Percentiles rank a stretch among this genome's conserved stretches.
These are phyloP conservation scores for Boletus huronensis DNA, from an alignment of 768 basidiomycete species.

Conservation along the genomic window DNA sequence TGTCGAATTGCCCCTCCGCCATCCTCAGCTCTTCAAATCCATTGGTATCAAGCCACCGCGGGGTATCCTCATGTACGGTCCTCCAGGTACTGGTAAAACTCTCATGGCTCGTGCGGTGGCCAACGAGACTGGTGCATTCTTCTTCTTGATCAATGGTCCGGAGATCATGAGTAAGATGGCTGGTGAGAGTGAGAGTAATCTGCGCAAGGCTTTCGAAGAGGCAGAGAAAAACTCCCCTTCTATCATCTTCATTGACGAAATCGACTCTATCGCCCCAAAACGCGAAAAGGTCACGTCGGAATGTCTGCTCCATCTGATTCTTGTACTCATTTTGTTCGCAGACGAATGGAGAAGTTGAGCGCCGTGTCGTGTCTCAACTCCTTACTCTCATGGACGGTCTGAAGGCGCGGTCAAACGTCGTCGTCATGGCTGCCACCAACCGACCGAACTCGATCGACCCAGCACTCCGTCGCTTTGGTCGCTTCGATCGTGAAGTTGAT, in stretches of 20 bases:
- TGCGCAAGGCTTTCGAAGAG: constrained; percentile 98
- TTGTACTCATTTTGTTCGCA: constrained; percentile 28
- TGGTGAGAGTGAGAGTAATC: constrained; percentile 95
- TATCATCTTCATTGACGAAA: constrained; percentile 99
- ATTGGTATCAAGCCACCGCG: constrained; percentile 99
- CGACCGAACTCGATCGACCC: constrained; percentile 99
- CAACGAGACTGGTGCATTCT: constrained; percentile 99
- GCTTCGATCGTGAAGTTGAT: constrained; percentile 99
- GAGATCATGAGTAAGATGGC: constrained; percentile 99
- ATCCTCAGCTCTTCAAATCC: constrained; percentile 99
- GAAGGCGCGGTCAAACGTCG: constrained; percentile 97
- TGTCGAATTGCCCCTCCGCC: constrained; percentile 94
- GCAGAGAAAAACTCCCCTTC: constrained; percentile 99
- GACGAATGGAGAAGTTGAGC: constrained; percentile 99
- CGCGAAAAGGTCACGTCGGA: constrained; percentile 81
- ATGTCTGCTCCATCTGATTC: background rate
- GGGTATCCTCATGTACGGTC: constrained; percentile 98
- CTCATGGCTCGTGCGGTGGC: constrained; percentile 99
- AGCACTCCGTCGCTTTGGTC: constrained; percentile 96
- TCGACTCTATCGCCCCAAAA: constrained; percentile 98
- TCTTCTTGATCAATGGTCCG: constrained; percentile 99
- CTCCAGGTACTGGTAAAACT: constrained; percentile 99
- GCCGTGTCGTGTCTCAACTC: constrained; percentile 97
- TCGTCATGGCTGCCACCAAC: constrained; percentile 99
- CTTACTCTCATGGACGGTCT: constrained; percentile 99